Evolutionary conservation across 2,329 filamentous ascomycete genomes (phyloP), one percentile per base, ranked within the genome.

Genomic region (Clathrospora elynae): DNA sequence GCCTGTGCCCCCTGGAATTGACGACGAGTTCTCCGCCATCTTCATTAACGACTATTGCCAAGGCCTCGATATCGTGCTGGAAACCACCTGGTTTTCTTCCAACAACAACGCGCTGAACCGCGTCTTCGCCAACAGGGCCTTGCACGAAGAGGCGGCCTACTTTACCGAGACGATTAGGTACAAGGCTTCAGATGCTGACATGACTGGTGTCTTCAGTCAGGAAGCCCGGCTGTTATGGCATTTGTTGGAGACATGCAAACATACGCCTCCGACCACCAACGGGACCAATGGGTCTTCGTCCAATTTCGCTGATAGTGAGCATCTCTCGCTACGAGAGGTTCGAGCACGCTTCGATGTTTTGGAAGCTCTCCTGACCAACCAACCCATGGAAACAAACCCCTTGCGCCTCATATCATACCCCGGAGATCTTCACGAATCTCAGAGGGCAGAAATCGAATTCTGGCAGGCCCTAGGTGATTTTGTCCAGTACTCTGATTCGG

Each of bases 401-500:
- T 74, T 85, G 34, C 74, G 79, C 37, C 72, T 68, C 73, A 34
- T 77, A 75, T 19, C 70, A 73, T 56, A 75, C 75, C 17, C 71
- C 73, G 48, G 74, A 75, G 64, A 71, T 45, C 63, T 67, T 29
- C 65, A 67, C n/a, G 58, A 61, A 11, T 35, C 36, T 14, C 59
- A 66, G 43, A 71, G 70, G 43, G 60, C 67, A 22, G 85, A 91
- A 54, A 75, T 88, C 38, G 83, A 88, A 47, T 96, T 96, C 71
- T 96, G 91, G 91, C 82, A 85, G 62, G 79, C 81, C 17, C 76
- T 96, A 11, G 90, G 84, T 35, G 81, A 86, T 49, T 90, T 88
- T 61, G 77, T 88, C 18, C 82, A 84, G 25, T 73, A 84, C 13
- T 80, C 79, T 19, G 80, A 84, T 50, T 82, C 87, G 46, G 78